Conservation (phyloP, 257 asterid species). For the Solanum rostratum region DNA sequence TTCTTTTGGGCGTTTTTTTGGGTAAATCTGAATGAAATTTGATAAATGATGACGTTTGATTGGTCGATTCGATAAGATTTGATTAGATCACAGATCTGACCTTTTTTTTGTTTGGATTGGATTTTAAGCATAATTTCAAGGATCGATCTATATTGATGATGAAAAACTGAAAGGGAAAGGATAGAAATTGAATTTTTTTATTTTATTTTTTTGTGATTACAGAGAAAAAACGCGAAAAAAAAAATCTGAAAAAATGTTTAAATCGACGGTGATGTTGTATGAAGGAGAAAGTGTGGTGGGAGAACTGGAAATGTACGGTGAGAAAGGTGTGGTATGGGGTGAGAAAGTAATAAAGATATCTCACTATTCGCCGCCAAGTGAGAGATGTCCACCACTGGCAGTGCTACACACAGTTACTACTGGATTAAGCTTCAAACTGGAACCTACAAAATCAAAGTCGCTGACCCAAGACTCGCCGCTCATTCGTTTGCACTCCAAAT, state of each 20-base stretch:
- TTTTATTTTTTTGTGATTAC: background rate
- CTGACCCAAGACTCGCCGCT: conserved; percentile 63
- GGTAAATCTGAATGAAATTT: conserved; percentile 18
- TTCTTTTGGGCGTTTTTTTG: background rate
- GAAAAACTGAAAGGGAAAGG: conserved; percentile 16
- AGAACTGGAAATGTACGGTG: conserved; percentile 55
- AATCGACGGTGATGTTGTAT: conserved; percentile 43
- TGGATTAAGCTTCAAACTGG: conserved; percentile 79
- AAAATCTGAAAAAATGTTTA: conserved; percentile 20
- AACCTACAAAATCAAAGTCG: conserved; percentile 30
- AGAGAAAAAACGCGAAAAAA: background rate
- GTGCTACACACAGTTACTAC: conserved; percentile 61
- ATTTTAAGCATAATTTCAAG: background rate
- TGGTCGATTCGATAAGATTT: background rate
- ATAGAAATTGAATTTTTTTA: background rate
- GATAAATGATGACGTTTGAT: background rate
- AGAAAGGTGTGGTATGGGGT: conserved; percentile 40
- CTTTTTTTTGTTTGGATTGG: background rate
- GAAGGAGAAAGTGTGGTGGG: conserved; percentile 78
- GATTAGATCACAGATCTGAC: background rate
- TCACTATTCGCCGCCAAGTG: conserved; percentile 69
- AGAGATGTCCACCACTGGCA: conserved; percentile 89
- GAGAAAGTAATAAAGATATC: conserved; percentile 64
- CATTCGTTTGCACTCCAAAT: conserved; percentile 65
- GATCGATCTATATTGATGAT: background rate